phyloP scores from a whole-genome alignment of 2,329 filamentous ascomycete genomes.

The Thielaviopsis musarum region DNA sequence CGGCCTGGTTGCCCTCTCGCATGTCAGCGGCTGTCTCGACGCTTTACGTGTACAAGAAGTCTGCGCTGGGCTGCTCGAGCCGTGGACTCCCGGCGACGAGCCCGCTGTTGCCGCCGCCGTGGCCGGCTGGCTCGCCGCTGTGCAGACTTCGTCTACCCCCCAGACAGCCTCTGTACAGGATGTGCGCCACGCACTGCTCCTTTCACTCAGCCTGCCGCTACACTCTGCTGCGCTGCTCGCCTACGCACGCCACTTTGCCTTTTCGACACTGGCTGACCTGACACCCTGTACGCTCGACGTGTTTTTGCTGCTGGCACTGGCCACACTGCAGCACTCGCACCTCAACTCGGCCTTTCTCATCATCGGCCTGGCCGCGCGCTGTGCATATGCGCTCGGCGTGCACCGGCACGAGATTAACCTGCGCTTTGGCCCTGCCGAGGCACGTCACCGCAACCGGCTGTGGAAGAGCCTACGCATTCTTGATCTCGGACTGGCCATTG shows the following conservation, averaged over 20 bases:
- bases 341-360: slow-evolving; percentile 38
- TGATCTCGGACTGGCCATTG: slow-evolving; percentile 35
- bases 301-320: slow-evolving; percentile 33
- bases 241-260: slow-evolving; percentile 29
- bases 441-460: slow-evolving; percentile 29
- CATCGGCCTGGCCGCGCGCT: slow-evolving; percentile 35
- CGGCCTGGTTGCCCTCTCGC: not conserved
- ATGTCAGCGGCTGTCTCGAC: not conserved
- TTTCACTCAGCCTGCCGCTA: not conserved
- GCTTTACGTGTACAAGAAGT: not conserved
- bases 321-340: slow-evolving; percentile 37
- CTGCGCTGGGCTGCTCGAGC: not conserved
- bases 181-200: not conserved
- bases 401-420: slow-evolving; percentile 37
- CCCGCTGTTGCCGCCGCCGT: too few species aligned
- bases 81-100: too few species aligned
- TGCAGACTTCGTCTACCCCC: too few species aligned
- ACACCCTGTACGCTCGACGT: slow-evolving; percentile 33
- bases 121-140: not conserved
- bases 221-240: slow-evolving; percentile 16
- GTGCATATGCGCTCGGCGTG: slow-evolving; percentile 35
- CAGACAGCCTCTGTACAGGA: not conserved
- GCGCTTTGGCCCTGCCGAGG: slow-evolving; percentile 28
- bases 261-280: slow-evolving; percentile 28
- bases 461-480: slow-evolving; percentile 37